These are phyloP conservation scores for Claviceps capensis DNA, from an alignment of 2,329 filamentous ascomycete species.

Conservation along the genomic window DNA sequence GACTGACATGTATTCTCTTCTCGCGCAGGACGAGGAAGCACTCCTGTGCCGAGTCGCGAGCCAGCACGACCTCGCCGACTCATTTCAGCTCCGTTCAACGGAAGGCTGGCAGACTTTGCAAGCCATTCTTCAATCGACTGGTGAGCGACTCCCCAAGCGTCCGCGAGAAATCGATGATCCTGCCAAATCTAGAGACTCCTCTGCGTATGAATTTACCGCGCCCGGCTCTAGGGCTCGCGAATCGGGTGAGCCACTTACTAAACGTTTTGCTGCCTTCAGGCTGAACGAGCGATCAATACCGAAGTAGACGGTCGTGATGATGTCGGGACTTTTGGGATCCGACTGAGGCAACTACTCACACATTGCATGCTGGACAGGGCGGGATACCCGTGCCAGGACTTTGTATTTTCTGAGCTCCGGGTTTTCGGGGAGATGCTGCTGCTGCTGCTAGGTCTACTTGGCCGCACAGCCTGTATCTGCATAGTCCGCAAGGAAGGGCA, in stretches of 20 bases:
- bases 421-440: too few species aligned
- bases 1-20: neutral
- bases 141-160: constrained; percentile 87
- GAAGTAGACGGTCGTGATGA: neutral
- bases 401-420: neutral
- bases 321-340: neutral
- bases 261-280: constrained; percentile 54
- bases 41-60: constrained; percentile 77
- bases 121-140: constrained; percentile 87
- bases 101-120: constrained; percentile 89
- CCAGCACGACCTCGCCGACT: constrained; percentile 66
- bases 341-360: neutral
- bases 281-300: constrained; percentile 30
- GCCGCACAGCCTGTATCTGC: too few species aligned
- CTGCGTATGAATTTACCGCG: constrained; percentile 9
- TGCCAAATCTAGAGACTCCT: constrained; percentile 11
- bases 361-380: neutral
- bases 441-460: too few species aligned
- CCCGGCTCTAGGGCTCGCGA: constrained; percentile 11
- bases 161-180: constrained; percentile 27
- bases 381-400: neutral
- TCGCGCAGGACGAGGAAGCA: constrained; percentile 65
- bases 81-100: constrained; percentile 71
- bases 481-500: too few species aligned
- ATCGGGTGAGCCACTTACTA: constrained; percentile 45